Percentiles rank a stretch among this genome's conserved stretches.
phyloP scores from a whole-genome alignment of 1,284 basidiomycete species.

The Cryptococcus sp. region DNA sequence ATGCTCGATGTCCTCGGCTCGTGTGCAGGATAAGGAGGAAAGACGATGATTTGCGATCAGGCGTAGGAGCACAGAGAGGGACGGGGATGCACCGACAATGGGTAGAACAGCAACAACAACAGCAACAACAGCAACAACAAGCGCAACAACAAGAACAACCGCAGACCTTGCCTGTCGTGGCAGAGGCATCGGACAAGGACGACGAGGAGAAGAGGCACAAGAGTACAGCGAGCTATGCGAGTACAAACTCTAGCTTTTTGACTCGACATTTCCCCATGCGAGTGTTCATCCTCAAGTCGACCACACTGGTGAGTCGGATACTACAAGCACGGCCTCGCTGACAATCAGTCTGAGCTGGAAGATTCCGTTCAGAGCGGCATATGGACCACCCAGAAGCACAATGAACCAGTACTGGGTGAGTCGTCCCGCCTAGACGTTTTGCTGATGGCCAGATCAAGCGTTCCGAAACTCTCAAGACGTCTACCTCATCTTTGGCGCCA shows the following conservation, averaged over 20 bases:
- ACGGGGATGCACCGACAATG: constrained; percentile 75
- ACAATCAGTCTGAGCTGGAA: constrained; percentile 63
- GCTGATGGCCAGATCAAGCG: constrained; percentile 63
- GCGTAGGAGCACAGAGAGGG: constrained; percentile 85
- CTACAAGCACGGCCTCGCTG: not conserved
- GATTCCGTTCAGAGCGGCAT: constrained; percentile 71
- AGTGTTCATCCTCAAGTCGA: constrained; percentile 88
- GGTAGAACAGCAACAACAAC: constrained; percentile 52
- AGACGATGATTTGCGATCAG: constrained; percentile 81
- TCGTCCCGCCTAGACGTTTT: not conserved
- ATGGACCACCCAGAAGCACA: constrained; percentile 93
- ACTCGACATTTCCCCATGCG: constrained; percentile 71
- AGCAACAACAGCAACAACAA: constrained; percentile 19
- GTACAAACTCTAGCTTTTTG: constrained; percentile 54
- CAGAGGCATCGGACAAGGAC: too few relatives aligned
- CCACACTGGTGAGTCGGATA: constrained; percentile 58
- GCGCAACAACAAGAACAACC: constrained; percentile 33
- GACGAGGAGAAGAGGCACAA: constrained; percentile 27
- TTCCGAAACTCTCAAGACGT: constrained; percentile 81
- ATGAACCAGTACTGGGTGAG: constrained; percentile 64
- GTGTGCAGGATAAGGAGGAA: constrained; percentile 78
- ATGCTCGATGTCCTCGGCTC: constrained; percentile 67
- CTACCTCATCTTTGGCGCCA: constrained; percentile 83
- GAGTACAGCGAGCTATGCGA: constrained; percentile 56
- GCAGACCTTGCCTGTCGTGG: too few relatives aligned